These are phyloP conservation scores for Urochloa ruziziensis DNA, from an alignment of 176 grass and related monocot species.

Conservation along the genomic window DNA sequence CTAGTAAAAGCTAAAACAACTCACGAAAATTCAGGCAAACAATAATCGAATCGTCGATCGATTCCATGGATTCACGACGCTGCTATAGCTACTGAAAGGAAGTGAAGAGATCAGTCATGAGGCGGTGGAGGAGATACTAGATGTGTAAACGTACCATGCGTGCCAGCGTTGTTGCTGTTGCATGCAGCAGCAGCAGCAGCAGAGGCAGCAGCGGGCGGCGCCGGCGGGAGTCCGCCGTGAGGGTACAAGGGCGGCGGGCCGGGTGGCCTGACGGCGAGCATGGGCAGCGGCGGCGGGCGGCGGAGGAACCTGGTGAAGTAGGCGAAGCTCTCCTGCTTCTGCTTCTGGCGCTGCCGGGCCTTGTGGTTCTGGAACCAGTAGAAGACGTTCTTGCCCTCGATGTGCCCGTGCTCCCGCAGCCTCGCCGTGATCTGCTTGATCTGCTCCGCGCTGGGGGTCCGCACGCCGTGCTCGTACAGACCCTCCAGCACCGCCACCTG, in stretches of 20 bases:
- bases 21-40: neutral
- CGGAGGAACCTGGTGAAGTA: slow-evolving; percentile 66
- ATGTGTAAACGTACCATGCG: neutral
- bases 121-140: no score
- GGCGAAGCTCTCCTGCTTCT: slow-evolving; percentile 78
- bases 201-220: neutral
- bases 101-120: neutral
- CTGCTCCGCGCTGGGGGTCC: slow-evolving; percentile 70
- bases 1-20: neutral
- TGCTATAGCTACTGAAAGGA: neutral
- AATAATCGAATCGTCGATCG: neutral
- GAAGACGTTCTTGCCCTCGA: slow-evolving; percentile 95
- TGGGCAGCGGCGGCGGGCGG: slow-evolving; percentile 37
- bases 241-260: neutral
- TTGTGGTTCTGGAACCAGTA: slow-evolving; percentile 99
- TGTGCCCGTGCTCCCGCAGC: slow-evolving; percentile 62
- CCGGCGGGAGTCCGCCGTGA: neutral
- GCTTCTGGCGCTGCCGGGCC: slow-evolving; percentile 64
- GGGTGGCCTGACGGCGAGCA: neutral
- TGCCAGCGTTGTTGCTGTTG: neutral
- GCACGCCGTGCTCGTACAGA: slow-evolving; percentile 67
- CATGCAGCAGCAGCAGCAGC: neutral
- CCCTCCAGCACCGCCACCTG: slow-evolving; percentile 72
- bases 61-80: neutral
- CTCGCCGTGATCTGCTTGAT: slow-evolving; percentile 71